These are phyloP conservation scores for Yamadazyma kitorensis DNA, from an alignment of 805 yeast genomes.

Conservation along the genomic window DNA sequence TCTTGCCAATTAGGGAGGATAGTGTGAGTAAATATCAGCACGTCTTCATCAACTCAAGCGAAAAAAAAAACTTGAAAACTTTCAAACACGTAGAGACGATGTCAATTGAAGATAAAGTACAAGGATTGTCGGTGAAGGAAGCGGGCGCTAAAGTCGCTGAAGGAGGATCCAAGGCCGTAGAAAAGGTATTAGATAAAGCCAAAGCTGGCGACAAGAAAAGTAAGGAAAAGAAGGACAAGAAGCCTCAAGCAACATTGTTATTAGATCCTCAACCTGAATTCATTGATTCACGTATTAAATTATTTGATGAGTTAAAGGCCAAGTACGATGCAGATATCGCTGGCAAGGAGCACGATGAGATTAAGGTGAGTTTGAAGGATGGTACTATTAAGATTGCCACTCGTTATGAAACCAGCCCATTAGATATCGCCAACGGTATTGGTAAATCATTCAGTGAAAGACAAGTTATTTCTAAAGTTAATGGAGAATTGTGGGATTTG, in stretches of 20 bases:
- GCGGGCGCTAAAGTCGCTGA: constrained; percentile 5
- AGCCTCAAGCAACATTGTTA: constrained; percentile 35
- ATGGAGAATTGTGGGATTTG: constrained; percentile 92
- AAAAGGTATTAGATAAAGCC: constrained; percentile 30
- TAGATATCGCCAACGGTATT: constrained; percentile 77
- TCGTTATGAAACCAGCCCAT: constrained; percentile 88
- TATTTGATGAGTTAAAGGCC: constrained; percentile 78
- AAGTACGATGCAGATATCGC: constrained; percentile 74
- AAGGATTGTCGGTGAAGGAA: constrained; percentile 37
- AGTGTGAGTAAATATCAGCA: constrained; percentile 4
- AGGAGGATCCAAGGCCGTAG: constrained; percentile 18
- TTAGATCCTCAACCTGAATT: constrained; percentile 82
- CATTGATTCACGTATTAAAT: constrained; percentile 70
- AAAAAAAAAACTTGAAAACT: not conserved
- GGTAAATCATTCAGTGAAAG: constrained; percentile 87
- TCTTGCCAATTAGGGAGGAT: too few relatives aligned
- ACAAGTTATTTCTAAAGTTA: constrained; percentile 86
- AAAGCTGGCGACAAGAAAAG: constrained; percentile 22
- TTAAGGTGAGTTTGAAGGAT: constrained; percentile 81
- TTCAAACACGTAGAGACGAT: constrained; percentile 7
- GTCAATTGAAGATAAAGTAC: constrained; percentile 44
- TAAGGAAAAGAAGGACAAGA: constrained; percentile 33
- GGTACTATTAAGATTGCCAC: constrained; percentile 77
- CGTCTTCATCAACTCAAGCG: not conserved
- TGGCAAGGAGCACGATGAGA: constrained; percentile 52